Conservation (phyloP, 2,329 filamentous ascomycete species). For the Neoarthrinium moseri region DNA sequence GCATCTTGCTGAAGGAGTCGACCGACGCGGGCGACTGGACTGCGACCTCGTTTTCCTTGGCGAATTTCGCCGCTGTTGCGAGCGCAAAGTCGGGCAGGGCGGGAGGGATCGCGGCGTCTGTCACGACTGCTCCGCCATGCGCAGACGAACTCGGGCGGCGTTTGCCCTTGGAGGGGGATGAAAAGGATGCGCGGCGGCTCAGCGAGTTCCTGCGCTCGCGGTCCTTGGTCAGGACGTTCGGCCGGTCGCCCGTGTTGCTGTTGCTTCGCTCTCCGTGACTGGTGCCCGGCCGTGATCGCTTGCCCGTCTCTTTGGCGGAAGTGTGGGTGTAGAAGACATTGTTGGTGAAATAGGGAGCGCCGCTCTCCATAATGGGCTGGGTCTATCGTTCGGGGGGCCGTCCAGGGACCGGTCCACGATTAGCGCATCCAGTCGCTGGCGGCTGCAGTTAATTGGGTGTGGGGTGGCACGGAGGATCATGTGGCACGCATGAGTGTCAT, state of each 20-base stretch:
- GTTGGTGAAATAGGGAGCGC: conserved; percentile 26
- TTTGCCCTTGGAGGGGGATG: conserved; percentile 34
- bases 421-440: conserved; percentile 3
- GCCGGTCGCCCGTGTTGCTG: conserved; percentile 13
- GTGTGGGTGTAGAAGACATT: conserved; percentile 18
- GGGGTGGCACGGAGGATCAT: conserved; percentile 2
- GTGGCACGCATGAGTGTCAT: no score
- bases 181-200: conserved; percentile 53
- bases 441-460: conserved; percentile 2
- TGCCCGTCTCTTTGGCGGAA: conserved; percentile 11
- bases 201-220: conserved; percentile 54
- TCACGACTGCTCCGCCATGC: conserved; percentile 31
- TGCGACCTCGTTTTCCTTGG: conserved; percentile 26
- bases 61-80: conserved; percentile 45
- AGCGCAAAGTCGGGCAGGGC: conserved; percentile 54
- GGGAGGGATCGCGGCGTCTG: conserved; percentile 48
- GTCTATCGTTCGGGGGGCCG: not conserved
- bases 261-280: conserved; percentile 29
- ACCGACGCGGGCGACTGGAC: conserved; percentile 29
- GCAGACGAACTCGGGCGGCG: conserved; percentile 41
- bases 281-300: conserved; percentile 32
- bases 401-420: conserved; percentile 6
- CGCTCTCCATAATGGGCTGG: conserved; percentile 1
- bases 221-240: conserved; percentile 39
- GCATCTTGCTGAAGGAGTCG: conserved; percentile 42